Base-by-base conservation (phyloP, 371 early-diverging fungal species). In the Rhizomucor miehei region DNA sequence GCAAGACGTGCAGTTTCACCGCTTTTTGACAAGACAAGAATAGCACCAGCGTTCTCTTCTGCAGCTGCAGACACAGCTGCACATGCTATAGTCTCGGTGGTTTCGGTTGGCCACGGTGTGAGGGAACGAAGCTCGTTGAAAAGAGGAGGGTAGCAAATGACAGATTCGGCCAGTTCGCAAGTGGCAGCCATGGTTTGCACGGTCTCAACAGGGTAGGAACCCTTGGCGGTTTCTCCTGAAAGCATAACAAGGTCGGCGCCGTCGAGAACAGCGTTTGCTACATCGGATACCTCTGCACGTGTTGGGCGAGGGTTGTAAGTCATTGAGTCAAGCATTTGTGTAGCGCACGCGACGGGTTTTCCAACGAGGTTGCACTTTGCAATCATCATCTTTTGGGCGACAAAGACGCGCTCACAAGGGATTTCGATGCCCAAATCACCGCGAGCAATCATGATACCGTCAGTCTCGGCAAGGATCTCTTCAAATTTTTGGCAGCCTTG, bases 301-400 rank as follows among this genome's bases (percentile, higher is more conserved):
- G 97, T 98, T 2, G 98, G 98, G 16, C 91, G 85, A 57, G 91
- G 90, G 75, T 92, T 92, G 67, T 85, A 78, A 25, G 90, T 95
- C 98, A 98, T 98, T 48, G 93, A 92, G 68, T 98, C 97, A 38
- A 99, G 81, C 99, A 99, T 98, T 73, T 99, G 98, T 40, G 98
- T 98, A 48, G 99, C 99, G 64, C 90, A 89, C 39, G 95, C 91
- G 40, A 94, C 93, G 23, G 95, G 95, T 77, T 97, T 98, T 45
- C 94, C 93, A 10, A 86, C 89, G 57, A 87, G 67, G 71, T 92
- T 94, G 81, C 94, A 94, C 71, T 92, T 90, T 56, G 93, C 88
- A 47, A 88, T 90, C 86, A 99, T 96, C 89, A 90, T 91, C 83
- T 97, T 96, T 69, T 98, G 98, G 13, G 90, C 91, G 53, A 93